Evolutionary conservation across 257 asterid species (phyloP).

Genomic region (Gynochthodes officinalis): DNA sequence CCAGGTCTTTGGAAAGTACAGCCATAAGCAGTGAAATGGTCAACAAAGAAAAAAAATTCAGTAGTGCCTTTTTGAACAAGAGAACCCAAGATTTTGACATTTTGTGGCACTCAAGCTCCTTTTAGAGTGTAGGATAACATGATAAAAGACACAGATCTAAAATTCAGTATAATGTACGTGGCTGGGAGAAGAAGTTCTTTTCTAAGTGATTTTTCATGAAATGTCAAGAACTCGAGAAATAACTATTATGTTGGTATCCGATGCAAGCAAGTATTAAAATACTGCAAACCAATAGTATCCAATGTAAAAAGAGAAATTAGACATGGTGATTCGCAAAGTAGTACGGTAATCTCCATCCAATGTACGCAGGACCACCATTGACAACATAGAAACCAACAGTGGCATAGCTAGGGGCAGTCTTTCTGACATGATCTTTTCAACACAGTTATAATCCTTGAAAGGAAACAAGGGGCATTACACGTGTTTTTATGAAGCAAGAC

Average conservation of each 20-base stretch:
- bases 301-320: neutral
- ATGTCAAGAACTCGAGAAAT: neutral
- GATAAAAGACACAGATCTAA: no score
- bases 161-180: neutral
- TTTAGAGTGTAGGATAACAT: neutral
- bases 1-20: neutral
- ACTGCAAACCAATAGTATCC: neutral
- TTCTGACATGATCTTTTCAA: no score
- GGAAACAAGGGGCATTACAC: neutral
- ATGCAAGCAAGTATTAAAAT: no score
- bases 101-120: neutral
- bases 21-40: neutral
- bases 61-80: neutral
- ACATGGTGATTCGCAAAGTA: neutral
- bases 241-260: no score
- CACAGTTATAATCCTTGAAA: no score
- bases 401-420: no score
- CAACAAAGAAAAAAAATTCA: no score
- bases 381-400: no score
- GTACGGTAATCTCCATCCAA: no score
- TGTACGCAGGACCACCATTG: neutral
- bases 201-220: no score
- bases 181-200: neutral
- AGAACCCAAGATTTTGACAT: neutral
- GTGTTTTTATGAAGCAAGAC: neutral